Base-by-base conservation (phyloP, 2,329 filamentous ascomycete species). In the Pyrenochaeta sp. region DNA sequence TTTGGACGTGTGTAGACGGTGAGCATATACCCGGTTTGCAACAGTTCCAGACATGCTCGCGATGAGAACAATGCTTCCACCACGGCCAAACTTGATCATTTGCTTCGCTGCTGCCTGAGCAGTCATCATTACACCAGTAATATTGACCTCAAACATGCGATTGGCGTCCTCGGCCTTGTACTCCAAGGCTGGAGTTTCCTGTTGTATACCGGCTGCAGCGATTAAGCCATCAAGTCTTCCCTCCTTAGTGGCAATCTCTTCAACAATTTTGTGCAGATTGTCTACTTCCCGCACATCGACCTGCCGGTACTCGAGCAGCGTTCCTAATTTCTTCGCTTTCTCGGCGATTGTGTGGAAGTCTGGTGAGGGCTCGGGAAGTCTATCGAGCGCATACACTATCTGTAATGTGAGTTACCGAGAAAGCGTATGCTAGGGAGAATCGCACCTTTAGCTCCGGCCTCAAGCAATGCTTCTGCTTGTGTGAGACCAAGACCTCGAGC, bases 141-240 rank as follows among this genome's bases (percentile, higher is more conserved):
- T 78, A 63, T 86, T 86, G 59, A 86, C 77, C 61, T 85, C 83
- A 56, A 87, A 83, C 84, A 88, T 87, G 51, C 77, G 81, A 63
- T 87, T 86, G 49, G 83, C 80, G 62, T 87, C 85, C 68, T 85
- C 82, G 46, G 82, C 79, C 1, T 81, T 80, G 72, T 96, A 96
- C 43, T 96, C 91, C 49, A 97, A 80, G 1, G 93, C 92, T 0
- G 90, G 78, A 0, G 87, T 92, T 77, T 96, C 91, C 75, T 96
- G 90, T 77, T 96, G 91, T 66, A 92, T 90, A 1, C 87, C 88
- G 0, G 88, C 89, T 0, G 87, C 87, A 0, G 88, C 87, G 42
- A 97, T 86, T 49, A 96, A 78, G 0, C 92, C 92, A 69, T 96
- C 91, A 56, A 97, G 77, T 14, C 89, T 85, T 5, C 89, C 89